Evolutionary conservation across 257 asterid genomes (phyloP), one percentile per base, ranked within the genome.

Genomic region (Solanum sitiens): DNA sequence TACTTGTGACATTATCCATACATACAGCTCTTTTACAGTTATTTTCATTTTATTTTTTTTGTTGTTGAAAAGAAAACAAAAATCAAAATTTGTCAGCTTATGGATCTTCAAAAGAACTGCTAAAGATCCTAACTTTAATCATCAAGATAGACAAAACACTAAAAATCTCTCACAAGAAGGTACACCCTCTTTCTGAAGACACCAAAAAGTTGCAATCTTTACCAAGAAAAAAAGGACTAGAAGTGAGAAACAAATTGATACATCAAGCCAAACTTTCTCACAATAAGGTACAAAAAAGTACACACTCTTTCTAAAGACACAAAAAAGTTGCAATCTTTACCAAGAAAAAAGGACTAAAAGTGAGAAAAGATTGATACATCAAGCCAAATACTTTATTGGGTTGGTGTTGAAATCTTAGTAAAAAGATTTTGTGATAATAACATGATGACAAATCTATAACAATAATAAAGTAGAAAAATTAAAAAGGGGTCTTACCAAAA

Each of bases 311-410:
- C 83, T 67, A 74, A 9, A 30, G 88, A 80, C 32, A 65, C 68
- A 68, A 74, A 37, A 93, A 93, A 91, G 92, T 90, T 88, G 89
- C 92, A 93, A 89, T 73, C 90, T 91, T 94, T 76, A 89, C 40
- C 20, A 87, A 85, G 40, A 33, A 80, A 44, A 45, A 65, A 35
- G 27, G 71, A 35, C 56, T 2, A 37, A 83, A 35, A 72, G 37
- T 79, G 47, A 83, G 63, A 56, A 89, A 40, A 59, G 30, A 72
- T 63, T 61, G 85, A 14, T 8, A 74, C 39, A 88, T 44, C 83
- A 56, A 32, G 23, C 30, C 89, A 76, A 72, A 85, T 67, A 79
- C 74, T 32, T 37, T 68, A 89, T 23, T 72, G 88, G 87, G 71
- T 82, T 50, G 86, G 71, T 50, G 20, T 16, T 82, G 67, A 79